phyloP scores from a whole-genome alignment of 2,329 filamentous ascomycete genomes.

The Scedosporium minutisporum region DNA sequence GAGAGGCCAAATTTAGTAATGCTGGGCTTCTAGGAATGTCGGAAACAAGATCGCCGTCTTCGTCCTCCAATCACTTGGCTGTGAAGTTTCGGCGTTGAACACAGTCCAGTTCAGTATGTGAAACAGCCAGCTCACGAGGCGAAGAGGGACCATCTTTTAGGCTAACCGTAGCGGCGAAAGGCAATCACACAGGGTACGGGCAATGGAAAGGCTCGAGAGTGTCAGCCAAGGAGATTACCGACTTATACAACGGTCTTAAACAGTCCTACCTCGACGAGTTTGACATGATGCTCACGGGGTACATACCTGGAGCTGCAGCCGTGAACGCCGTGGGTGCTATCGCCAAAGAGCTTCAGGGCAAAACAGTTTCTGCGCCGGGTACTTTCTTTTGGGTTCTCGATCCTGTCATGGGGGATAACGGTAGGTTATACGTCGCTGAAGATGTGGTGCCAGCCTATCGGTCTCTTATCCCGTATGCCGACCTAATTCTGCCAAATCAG shows the following conservation, averaged over 20 bases:
- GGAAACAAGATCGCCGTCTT: slow-evolving; percentile 97
- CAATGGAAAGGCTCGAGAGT: slow-evolving; percentile 80
- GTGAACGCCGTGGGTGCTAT: slow-evolving; percentile 80
- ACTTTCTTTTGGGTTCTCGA: slow-evolving; percentile 96
- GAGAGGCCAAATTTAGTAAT: not conserved
- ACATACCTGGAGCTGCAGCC: slow-evolving; percentile 78
- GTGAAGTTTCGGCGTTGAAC: slow-evolving; percentile 87
- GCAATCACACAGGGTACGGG: slow-evolving; percentile 89
- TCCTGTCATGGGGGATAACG: slow-evolving; percentile 97
- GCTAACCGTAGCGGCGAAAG: slow-evolving; percentile 32
- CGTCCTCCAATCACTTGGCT: slow-evolving; percentile 85
- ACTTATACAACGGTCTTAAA: slow-evolving; percentile 75
- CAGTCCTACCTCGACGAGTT: slow-evolving; percentile 81
- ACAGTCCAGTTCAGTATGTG: slow-evolving; percentile 92
- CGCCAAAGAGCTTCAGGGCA: slow-evolving; percentile 66
- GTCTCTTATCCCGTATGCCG: slow-evolving; percentile 65
- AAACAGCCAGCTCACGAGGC: not conserved
- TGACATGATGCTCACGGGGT: slow-evolving; percentile 89
- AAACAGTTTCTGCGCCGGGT: slow-evolving; percentile 52
- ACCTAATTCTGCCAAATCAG: slow-evolving; percentile 90
- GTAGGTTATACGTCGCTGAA: slow-evolving; percentile 79
- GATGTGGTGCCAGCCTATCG: slow-evolving; percentile 91
- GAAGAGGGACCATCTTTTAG: not conserved
- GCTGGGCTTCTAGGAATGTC: slow-evolving; percentile 59
- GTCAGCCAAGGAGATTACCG: slow-evolving; percentile 70